phyloP scores from a whole-genome alignment of 495 filamentous ascomycete genomes.

The Aspergillus hancockii region DNA sequence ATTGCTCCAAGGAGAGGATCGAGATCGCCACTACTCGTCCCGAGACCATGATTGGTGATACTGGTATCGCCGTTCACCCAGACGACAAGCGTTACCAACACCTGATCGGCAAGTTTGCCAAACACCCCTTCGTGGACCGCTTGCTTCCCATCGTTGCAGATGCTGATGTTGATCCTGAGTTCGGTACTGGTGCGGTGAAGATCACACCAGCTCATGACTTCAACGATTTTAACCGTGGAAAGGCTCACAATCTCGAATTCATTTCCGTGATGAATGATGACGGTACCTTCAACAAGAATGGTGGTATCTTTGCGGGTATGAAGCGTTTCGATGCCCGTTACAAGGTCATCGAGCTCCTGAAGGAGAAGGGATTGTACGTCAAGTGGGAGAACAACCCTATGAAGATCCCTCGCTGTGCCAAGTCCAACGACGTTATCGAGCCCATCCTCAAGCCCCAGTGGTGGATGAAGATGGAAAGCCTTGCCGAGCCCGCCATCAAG shows the following conservation, averaged over 20 bases:
- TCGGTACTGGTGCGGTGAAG: conserved; percentile 80
- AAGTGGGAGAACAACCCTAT: conserved; percentile 79
- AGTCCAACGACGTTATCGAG: conserved; percentile 81
- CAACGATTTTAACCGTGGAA: conserved; percentile 74
- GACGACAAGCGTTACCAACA: conserved; percentile 64
- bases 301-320: conserved; percentile 62
- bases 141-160: conserved; percentile 72
- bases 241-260: conserved; percentile 61
- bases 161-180: conserved; percentile 67
- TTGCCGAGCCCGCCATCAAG: conserved; percentile 62
- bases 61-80: conserved; percentile 75
- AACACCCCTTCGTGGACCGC: conserved; percentile 70
- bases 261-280: conserved; percentile 55
- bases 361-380: conserved; percentile 69
- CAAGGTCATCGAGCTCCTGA: conserved; percentile 66
- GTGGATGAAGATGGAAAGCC: conserved; percentile 69
- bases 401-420: conserved; percentile 73
- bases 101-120: conserved; percentile 68
- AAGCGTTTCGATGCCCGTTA: conserved; percentile 80
- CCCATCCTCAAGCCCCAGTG: conserved; percentile 78
- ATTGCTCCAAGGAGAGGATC: conserved; percentile 62
- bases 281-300: conserved; percentile 65
- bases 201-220: conserved; percentile 78
- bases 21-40: conserved; percentile 77
- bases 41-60: conserved; percentile 83